Base-by-base conservation (phyloP, 176 grass and related monocot species). In the Leersia perrieri region DNA sequence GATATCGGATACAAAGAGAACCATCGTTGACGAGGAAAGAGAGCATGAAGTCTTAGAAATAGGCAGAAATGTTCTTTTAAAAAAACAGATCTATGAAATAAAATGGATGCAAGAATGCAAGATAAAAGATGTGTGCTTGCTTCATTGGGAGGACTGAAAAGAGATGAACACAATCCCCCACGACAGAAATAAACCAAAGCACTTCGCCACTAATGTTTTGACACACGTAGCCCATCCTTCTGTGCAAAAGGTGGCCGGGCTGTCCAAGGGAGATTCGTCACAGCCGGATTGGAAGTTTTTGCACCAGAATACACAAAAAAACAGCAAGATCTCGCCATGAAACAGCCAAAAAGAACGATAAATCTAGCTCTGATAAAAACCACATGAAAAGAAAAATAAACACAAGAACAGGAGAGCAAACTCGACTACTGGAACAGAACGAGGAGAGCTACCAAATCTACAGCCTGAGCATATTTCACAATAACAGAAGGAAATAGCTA, bases 251-350 rank as follows among this genome's bases (percentile, higher is more conserved):
- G 93, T 95, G 93, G 93, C 93, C 93, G 93, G 87, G 81, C 83
- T 90, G 84, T 60, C 85, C 93, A 95, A 26, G 60, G 9, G 70
- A 33, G 73, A 89, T 34, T 76, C 73, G 74, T 95, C 84, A 83
- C 90, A 95, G 82, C 87, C 93, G 93, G 90, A 95, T 95, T 95
- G 90, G 93, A 95, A 95, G 90, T 38, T 95, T 95, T 95, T 95
- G 93, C 93, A 92, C 87, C 63, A 73, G 20, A 1, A 45, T 11
- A 64, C 41, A 44, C 3, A 70, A 33, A 70, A 33, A 33, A 7
- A 23, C 22, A 57, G 9, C 20, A 33, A 62, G 20, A 12, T 74
- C 60, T 5, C 41, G 57, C 57, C 6, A 66, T 7, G 0, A 74
- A 74, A 31, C 31, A 66, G 9, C 3, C 3, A 23, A 45, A n/a